Evolutionary conservation across 768 basidiomycete species (phyloP), one percentile per base, ranked within the genome.

Genomic region (Dioszegia hungarica): DNA sequence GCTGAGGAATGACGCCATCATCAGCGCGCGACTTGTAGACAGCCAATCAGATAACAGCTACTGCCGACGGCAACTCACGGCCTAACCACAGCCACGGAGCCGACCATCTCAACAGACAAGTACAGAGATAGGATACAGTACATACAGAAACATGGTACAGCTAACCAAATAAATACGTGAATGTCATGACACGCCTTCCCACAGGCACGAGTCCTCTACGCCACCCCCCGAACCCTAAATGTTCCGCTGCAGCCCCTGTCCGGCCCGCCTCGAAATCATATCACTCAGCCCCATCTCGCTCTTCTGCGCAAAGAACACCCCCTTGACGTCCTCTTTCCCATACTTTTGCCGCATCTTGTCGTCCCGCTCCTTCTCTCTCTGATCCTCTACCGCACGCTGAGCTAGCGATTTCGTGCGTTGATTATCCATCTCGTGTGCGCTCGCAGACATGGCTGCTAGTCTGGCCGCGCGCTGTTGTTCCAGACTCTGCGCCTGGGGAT

Each of bases 371-470:
- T 84, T 70, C 62, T 91, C 87, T 19, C 82, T 85, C 68, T 85
- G 87, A 74, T 95, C 91, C 71, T 84, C 83, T 72, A 84, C 85
- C 25, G 90, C 78, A 54, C 90, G 73, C 17, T 80, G 79, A 2
- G 83, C 79, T 10, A 98, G 78, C 20, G 88, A 83, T 61, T 85
- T 82, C 58, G 86, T 83, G 24, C 93, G 84, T 41, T 90, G 85
- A 0, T 75, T 74, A 43, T 83, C 82, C 78, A 90, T 80, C 8
- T 76, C 74, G n/a, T 79, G 74, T 0, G 94, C 94, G 57, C 86
- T 83, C 1, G 81, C 77, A 22, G 85, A 77, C 94, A 98, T 98
- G 4, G 90, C 87, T 0, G 90, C 93, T 27, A 98, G 79, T n/a
- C 89, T 85, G 25, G 88, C 87, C 2, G 85, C 85, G 31, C 92